These are phyloP conservation scores for Sporobolomyces pararoseus DNA, from an alignment of 768 basidiomycete genomes.

Conservation along the genomic window DNA sequence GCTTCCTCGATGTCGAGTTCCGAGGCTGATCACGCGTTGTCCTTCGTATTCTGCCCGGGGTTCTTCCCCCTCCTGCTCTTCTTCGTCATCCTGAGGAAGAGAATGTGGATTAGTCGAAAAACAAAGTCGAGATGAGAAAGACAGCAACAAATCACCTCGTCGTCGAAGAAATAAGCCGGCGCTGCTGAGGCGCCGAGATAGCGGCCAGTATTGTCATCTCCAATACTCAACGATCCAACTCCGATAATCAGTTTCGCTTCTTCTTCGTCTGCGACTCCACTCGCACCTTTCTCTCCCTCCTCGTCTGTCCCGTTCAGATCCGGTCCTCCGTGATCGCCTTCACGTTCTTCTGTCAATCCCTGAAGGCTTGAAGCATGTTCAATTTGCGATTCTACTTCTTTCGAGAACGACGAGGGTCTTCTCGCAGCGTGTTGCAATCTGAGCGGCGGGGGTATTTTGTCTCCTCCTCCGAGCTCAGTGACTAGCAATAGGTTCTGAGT, in stretches of 20 bases:
- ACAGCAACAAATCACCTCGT: conserved; percentile 9
- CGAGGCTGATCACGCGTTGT: conserved; percentile 24
- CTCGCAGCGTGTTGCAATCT: conserved; percentile 13
- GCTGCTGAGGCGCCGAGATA: conserved; percentile 30
- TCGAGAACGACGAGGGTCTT: conserved; percentile 5
- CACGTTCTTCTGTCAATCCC: not conserved
- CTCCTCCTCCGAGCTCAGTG: conserved; percentile 10
- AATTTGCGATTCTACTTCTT: conserved; percentile 21
- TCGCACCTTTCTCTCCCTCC: too few species aligned
- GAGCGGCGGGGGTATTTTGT: conserved; percentile 19
- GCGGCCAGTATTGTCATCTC: conserved; percentile 5
- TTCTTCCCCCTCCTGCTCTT: not conserved
- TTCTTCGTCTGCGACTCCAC: not conserved
- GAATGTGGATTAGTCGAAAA: too few species aligned
- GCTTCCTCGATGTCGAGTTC: not conserved
- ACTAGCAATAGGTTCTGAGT: not conserved
- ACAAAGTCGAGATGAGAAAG: too few species aligned
- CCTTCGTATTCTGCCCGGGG: not conserved
- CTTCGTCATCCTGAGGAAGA: not conserved
- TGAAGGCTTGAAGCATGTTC: not conserved
- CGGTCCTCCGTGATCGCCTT: too few species aligned
- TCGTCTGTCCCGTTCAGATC: too few species aligned
- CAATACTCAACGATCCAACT: conserved; percentile 28
- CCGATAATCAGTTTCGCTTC: conserved; percentile 8
- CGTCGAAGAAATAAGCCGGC: conserved; percentile 22